phyloP scores from a whole-genome alignment of 148 eudicot genomes.

The Rhododendron ferrugineum region DNA sequence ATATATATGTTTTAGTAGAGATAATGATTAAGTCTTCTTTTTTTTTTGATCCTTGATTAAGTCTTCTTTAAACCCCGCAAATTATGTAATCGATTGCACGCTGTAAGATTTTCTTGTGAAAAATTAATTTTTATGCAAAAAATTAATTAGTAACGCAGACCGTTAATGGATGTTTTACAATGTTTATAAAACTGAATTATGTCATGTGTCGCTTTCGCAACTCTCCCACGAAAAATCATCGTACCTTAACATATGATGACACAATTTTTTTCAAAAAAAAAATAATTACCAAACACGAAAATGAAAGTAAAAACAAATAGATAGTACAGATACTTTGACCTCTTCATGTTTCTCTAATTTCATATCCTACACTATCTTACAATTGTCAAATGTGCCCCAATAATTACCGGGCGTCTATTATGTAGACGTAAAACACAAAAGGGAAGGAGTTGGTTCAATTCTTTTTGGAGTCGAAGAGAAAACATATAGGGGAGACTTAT shows the following conservation, averaged over 20 bases:
- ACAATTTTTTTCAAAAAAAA: neutral
- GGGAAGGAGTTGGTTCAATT: neutral
- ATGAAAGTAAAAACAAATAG: neutral
- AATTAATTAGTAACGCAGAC: too few relatives aligned
- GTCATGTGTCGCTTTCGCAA: neutral
- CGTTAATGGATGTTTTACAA: too few relatives aligned
- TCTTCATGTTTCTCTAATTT: neutral
- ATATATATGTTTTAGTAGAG: neutral
- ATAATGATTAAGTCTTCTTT: neutral
- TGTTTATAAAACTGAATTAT: too few relatives aligned
- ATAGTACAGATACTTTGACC: neutral
- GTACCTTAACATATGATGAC: neutral
- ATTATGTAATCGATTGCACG: neutral
- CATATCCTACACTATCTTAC: neutral
- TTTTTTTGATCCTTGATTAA: too few relatives aligned
- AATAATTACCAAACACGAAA: neutral
- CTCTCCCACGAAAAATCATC: neutral
- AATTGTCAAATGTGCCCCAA: neutral
- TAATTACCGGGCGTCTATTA: neutral
- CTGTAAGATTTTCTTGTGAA: neutral
- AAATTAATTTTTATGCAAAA: too few relatives aligned
- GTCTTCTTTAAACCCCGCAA: neutral
- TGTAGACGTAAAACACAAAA: neutral
- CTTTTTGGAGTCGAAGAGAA: neutral
- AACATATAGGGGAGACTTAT: neutral